These are phyloP conservation scores for Oryza coarctata DNA, from an alignment of 176 grass and related monocot species.

Conservation along the genomic window DNA sequence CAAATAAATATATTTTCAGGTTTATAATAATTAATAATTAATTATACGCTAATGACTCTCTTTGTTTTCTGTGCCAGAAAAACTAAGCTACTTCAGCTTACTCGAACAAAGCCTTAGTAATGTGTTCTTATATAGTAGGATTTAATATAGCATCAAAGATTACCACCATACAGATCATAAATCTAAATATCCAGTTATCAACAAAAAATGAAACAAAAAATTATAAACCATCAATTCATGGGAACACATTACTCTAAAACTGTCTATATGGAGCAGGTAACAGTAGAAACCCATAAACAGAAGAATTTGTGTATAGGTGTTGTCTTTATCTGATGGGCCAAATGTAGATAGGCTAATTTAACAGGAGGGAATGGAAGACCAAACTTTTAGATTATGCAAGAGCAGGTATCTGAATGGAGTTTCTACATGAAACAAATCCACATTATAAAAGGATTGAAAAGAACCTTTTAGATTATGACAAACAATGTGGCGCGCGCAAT, in stretches of 20 bases:
- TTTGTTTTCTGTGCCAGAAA: too few relatives aligned
- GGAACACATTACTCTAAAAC: neutral
- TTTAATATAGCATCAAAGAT: conserved; percentile 3
- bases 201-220: conserved; percentile 1
- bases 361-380: neutral
- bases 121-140: neutral
- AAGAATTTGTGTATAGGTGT: neutral
- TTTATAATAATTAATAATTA: too few relatives aligned
- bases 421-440: neutral
- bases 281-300: neutral
- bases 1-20: too few relatives aligned
- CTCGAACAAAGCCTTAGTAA: too few relatives aligned
- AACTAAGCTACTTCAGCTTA: too few relatives aligned
- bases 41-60: too few relatives aligned
- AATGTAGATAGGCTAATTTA: neutral
- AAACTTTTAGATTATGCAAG: neutral
- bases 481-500: neutral
- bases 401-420: neutral
- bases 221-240: conserved; percentile 8
- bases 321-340: neutral
- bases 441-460: neutral
- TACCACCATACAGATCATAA: neutral
- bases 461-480: neutral
- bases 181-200: neutral
- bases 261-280: neutral